A percentile compares a stretch with the other conserved stretches of the same genome.
phyloP scores from a whole-genome alignment of 2,329 filamentous ascomycete genomes.

The Epichloe uncinata region DNA sequence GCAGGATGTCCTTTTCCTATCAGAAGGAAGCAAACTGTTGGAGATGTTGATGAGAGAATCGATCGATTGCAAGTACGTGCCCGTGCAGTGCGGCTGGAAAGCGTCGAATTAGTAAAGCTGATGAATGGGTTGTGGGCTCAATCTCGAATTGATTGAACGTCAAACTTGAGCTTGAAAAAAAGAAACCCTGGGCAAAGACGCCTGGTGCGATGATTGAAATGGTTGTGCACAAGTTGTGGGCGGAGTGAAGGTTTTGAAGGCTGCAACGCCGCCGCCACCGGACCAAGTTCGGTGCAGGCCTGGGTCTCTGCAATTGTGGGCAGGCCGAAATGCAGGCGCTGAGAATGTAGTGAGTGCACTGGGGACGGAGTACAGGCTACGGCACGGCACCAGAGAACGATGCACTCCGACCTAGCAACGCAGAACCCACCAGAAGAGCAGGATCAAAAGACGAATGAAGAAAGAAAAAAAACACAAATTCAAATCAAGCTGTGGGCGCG shows the following conservation, averaged over 20 bases:
- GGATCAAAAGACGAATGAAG: background rate
- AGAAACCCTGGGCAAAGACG: background rate
- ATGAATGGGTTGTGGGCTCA: background rate
- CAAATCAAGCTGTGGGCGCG: background rate
- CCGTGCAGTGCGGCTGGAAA: background rate
- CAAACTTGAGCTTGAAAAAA: background rate
- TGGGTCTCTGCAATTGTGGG: background rate
- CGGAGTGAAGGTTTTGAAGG: constrained; percentile 5
- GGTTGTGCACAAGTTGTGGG: background rate
- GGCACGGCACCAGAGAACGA: background rate
- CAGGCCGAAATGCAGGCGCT: background rate
- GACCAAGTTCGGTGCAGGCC: constrained; percentile 8
- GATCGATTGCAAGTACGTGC: background rate
- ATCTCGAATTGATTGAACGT: background rate
- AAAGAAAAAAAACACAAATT: too few relatives aligned
- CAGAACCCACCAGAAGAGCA: background rate
- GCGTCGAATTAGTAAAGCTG: background rate
- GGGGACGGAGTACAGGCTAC: background rate
- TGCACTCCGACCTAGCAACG: background rate
- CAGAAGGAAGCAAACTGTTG: constrained; percentile 9
- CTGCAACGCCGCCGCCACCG: constrained; percentile 8
- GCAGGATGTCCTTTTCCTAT: constrained; percentile 11
- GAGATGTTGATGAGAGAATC: background rate
- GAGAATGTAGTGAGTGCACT: background rate
- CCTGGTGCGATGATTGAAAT: background rate